Conservation (phyloP, 306 rosid genomes). For the Hippophae gyantsensis region DNA sequence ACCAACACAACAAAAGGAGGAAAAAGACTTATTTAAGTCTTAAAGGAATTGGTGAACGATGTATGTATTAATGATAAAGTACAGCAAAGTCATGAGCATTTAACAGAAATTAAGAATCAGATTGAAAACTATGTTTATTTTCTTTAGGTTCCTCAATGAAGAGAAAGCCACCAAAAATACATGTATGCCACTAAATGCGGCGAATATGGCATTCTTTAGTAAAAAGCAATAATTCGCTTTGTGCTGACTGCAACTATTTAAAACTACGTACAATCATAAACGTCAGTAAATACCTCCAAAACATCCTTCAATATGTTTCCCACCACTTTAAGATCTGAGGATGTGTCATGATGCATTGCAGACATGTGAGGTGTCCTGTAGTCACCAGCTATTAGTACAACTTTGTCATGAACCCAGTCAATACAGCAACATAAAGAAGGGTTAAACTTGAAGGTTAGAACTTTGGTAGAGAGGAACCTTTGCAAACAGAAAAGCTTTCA, state of each 20-base stretch:
- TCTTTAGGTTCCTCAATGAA: too few relatives aligned
- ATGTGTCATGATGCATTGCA: constrained; percentile 74
- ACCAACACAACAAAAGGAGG: too few relatives aligned
- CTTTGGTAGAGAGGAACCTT: background rate
- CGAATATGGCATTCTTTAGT: too few relatives aligned
- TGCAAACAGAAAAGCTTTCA: background rate
- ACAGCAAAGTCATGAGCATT: too few relatives aligned
- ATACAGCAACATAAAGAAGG: background rate
- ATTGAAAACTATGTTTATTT: too few relatives aligned
- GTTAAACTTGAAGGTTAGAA: background rate
- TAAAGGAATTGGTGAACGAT: too few relatives aligned
- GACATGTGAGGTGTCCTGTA: constrained; percentile 90
- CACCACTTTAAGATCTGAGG: constrained; percentile 74
- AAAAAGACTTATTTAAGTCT: too few relatives aligned
- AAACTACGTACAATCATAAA: background rate
- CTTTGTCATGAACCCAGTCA: background rate
- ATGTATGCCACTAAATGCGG: too few relatives aligned
- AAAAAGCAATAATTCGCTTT: too few relatives aligned
- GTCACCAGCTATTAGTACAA: constrained; percentile 10
- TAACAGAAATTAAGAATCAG: too few relatives aligned
- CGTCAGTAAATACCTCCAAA: constrained; percentile 47
- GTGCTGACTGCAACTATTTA: background rate
- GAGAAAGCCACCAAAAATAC: too few relatives aligned
- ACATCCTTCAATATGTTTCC: constrained; percentile 56
- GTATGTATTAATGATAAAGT: too few relatives aligned